Conservation (phyloP, 768 basidiomycete species). For the Cytidiella melzeri region DNA sequence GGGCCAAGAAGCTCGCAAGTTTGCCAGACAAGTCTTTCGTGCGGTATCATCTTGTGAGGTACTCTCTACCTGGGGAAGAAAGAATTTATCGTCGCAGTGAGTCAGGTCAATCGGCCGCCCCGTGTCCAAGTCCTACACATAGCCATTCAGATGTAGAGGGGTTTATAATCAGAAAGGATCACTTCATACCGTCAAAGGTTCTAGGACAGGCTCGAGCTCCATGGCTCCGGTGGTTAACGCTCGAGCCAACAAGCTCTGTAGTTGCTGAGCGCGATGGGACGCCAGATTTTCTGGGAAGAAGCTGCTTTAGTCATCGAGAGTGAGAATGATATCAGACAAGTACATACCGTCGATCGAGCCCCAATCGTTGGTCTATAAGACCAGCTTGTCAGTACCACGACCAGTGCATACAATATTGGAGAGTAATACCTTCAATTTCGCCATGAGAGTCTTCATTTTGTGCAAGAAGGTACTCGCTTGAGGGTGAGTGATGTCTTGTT, state of each 20-base stretch:
- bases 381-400: conserved; percentile 40
- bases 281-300: conserved; percentile 22
- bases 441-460: conserved; percentile 58
- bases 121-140: too few relatives aligned
- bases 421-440: conserved; percentile 56
- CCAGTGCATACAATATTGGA: background rate
- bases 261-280: conserved; percentile 26
- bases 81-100: conserved; percentile 36
- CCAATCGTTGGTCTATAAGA: conserved; percentile 54
- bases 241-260: conserved; percentile 36
- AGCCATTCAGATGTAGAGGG: too few relatives aligned
- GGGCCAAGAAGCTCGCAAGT: background rate
- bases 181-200: conserved; percentile 42
- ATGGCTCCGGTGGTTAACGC: conserved; percentile 44
- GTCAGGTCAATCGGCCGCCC: conserved; percentile 32
- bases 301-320: background rate
- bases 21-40: conserved; percentile 23
- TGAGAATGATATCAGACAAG: background rate
- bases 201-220: conserved; percentile 39
- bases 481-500: conserved; percentile 41
- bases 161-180: too few relatives aligned
- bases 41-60: conserved; percentile 10
- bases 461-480: conserved; percentile 50
- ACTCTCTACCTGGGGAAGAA: conserved; percentile 19
- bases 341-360: conserved; percentile 53